Evolutionary conservation across 139 green algal species (phyloP).

Genomic region (Asterochloris sp.): DNA sequence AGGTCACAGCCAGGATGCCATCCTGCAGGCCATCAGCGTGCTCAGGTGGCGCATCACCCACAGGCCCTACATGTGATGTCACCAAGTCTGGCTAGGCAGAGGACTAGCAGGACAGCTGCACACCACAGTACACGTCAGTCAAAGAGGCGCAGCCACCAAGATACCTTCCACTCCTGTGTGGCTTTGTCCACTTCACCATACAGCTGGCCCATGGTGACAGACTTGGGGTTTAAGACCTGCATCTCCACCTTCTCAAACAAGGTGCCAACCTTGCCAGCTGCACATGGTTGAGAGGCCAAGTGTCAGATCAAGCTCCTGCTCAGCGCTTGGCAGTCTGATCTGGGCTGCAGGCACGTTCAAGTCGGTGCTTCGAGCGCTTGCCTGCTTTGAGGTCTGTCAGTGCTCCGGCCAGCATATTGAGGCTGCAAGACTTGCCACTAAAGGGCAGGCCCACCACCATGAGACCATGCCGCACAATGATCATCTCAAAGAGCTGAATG

Average conservation of each 20-base stretch:
- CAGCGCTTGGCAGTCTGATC: no score
- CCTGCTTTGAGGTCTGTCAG: slow-evolving; percentile 44
- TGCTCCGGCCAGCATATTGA: slow-evolving; percentile 53
- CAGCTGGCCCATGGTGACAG: slow-evolving; percentile 80
- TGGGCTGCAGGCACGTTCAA: no score
- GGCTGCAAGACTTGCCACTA: slow-evolving; percentile 50
- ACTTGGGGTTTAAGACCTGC: slow-evolving; percentile 75
- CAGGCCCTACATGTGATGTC: no score
- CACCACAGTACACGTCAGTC: neutral
- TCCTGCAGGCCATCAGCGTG: slow-evolving; percentile 29
- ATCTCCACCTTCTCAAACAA: slow-evolving; percentile 62
- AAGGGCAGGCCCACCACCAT: slow-evolving; percentile 78
- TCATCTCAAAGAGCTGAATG: slow-evolving; percentile 88
- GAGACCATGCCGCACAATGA: slow-evolving; percentile 76
- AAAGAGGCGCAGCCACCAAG: no score
- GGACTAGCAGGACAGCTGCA: neutral
- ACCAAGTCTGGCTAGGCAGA: neutral
- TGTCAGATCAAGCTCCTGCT: no score
- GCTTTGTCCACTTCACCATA: slow-evolving; percentile 66
- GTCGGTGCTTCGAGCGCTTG: no score
- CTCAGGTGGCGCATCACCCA: neutral
- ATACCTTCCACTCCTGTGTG: slow-evolving; percentile 72
- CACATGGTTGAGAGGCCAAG: neutral
- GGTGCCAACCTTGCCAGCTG: slow-evolving; percentile 35
- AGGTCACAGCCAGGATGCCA: slow-evolving; percentile 62